These are phyloP conservation scores for Lotus japonicus DNA, from an alignment of 306 rosid genomes.

Conservation along the genomic window DNA sequence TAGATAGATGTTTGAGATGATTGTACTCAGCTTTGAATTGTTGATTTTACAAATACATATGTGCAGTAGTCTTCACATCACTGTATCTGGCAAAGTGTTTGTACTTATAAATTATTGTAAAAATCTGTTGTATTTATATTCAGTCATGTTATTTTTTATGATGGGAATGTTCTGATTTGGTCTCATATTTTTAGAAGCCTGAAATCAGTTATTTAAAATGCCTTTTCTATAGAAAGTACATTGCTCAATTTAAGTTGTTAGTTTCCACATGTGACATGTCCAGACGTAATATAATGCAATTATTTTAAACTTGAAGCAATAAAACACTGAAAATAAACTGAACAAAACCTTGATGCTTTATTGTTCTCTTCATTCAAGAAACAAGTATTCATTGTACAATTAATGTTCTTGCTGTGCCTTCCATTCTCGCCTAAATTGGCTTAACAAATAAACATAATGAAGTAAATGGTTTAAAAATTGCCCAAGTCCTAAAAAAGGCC, in stretches of 20 bases:
- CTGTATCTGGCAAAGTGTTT: neutral
- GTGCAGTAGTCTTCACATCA: neutral
- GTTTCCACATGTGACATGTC: no score
- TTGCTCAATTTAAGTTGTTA: neutral
- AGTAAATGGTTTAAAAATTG: neutral
- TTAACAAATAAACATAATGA: conserved; percentile 16
- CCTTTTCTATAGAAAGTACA: neutral
- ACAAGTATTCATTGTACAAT: conserved; percentile 33
- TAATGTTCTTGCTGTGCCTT: conserved; percentile 17
- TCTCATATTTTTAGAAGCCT: neutral
- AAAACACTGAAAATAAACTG: neutral
- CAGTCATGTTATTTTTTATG: neutral
- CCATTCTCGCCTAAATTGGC: conserved; percentile 2
- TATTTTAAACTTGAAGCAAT: neutral
- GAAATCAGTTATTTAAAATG: neutral
- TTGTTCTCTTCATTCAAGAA: conserved; percentile 24
- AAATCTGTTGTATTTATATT: neutral
- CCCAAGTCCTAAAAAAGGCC: conserved; percentile 25
- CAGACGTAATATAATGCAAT: neutral
- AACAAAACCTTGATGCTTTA: conserved; percentile 20
- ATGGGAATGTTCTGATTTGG: neutral
- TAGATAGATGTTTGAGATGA: conserved; percentile 49
- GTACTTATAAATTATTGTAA: neutral
- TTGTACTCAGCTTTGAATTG: neutral
- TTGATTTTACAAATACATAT: neutral